phyloP scores from a whole-genome alignment of 2,329 filamentous ascomycete genomes.

The Alternaria sp. region DNA sequence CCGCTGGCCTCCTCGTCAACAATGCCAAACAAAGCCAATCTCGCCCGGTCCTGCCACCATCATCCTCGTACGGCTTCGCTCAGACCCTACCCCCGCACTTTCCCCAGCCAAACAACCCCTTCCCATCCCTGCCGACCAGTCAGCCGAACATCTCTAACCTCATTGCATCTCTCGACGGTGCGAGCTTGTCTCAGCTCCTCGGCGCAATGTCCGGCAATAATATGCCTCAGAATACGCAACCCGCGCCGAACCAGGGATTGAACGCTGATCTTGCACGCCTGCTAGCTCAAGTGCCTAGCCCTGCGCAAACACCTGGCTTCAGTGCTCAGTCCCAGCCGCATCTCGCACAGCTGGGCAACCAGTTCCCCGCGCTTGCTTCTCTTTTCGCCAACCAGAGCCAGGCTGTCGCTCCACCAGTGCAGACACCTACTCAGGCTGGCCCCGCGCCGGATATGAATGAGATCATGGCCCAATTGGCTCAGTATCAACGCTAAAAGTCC shows the following conservation, averaged over 20 bases:
- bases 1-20: slow-evolving; percentile 80
- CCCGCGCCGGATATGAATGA: slow-evolving; percentile 64
- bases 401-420: slow-evolving; percentile 35
- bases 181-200: slow-evolving; percentile 73
- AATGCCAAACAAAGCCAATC: slow-evolving; percentile 66
- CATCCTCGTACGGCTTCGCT: slow-evolving; percentile 35
- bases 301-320: slow-evolving; percentile 34
- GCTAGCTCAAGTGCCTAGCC: slow-evolving; percentile 41
- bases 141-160: slow-evolving; percentile 65
- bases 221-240: slow-evolving; percentile 49
- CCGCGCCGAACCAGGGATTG: slow-evolving; percentile 36
- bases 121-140: slow-evolving; percentile 38
- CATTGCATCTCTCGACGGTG: slow-evolving; percentile 71
- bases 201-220: slow-evolving; percentile 59
- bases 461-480: slow-evolving; percentile 75
- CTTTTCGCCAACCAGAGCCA: slow-evolving; percentile 34
- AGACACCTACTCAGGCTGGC: slow-evolving; percentile 34
- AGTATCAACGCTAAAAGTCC: slow-evolving; percentile 59
- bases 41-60: slow-evolving; percentile 41
- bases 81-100: slow-evolving; percentile 39
- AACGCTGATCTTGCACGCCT: slow-evolving; percentile 49
- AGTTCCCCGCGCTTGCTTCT: slow-evolving; percentile 40
- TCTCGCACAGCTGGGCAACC: slow-evolving; percentile 36
- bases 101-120: slow-evolving; percentile 46
- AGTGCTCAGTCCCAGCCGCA: slow-evolving; percentile 23